Evolutionary conservation across 345 rosid species (phyloP).

Genomic region (Moringa oleifera): DNA sequence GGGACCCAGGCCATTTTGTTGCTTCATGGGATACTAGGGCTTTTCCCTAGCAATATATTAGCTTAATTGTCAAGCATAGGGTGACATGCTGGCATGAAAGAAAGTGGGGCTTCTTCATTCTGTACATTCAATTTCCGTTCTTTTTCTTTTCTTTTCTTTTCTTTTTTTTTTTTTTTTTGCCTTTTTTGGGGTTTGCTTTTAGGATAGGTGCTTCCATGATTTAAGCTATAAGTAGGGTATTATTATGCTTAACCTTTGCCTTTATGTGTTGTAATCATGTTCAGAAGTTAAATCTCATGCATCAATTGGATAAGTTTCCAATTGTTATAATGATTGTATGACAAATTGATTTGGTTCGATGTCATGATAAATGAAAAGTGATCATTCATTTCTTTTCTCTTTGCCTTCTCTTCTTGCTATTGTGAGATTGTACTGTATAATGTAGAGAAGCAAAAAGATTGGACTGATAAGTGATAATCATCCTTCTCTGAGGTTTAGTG

Average conservation of each 20-base stretch:
- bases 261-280: neutral
- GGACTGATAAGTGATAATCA: no score
- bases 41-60: neutral
- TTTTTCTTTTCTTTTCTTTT: neutral
- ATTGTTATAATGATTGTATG: neutral
- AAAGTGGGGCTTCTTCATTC: constrained; percentile 3
- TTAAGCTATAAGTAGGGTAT: neutral
- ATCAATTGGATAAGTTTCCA: neutral
- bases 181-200: neutral
- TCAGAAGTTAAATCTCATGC: neutral
- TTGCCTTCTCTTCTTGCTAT: neutral
- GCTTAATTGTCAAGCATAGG: neutral
- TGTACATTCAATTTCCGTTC: constrained; percentile 18
- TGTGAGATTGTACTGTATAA: neutral
- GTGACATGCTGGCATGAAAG: neutral
- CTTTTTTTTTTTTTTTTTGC: no score
- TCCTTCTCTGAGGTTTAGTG: no score
- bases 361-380: neutral
- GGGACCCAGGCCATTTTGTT: neutral
- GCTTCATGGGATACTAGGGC: neutral
- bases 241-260: constrained; percentile 4
- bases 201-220: constrained; percentile 1
- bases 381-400: no score
- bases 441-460: no score
- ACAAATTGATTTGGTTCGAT: constrained; percentile 1